Base-by-base conservation (phyloP, 768 basidiomycete species). In the Fibroporia radiculosa region DNA sequence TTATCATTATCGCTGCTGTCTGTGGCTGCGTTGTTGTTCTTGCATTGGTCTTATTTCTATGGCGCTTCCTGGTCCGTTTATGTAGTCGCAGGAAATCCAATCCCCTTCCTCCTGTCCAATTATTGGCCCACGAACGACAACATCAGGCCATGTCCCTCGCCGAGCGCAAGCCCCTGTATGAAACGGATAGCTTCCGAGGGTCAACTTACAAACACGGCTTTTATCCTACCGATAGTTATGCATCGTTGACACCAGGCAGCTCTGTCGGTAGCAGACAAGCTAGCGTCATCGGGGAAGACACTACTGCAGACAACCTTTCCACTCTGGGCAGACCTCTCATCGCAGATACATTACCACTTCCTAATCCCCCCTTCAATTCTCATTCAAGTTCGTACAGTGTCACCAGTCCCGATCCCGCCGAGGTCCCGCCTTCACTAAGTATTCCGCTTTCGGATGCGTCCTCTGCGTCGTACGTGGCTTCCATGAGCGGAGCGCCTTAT, bases 31-130 rank as follows among this genome's bases (percentile, higher is more conserved):
- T 78, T 47, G 73, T 63, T 26, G 62, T 64, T 28, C 44, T 73
- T 43, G 44, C 71, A 50, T 35, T 66, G 50, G 40, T 67, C 40
- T 36, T 73, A 47, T 48, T 69, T 45, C 51, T 74, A 36, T 59
- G 59, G 56, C 65, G 66, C 13, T 44, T 70, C 49, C 45, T 73
- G 42, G 63, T 64, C 29, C 65, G 66, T 35, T 52, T 40, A 13
- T 65, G 55, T 22, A 56, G 61, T 20, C 61, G 58, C 18, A 47
- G 56, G 14, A 54, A 58, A 22, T 56, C 68, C 1, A 64, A 58
- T 0, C 82, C 83, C 3, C 66, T 84, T 0, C 83, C 82, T 0
- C 82, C 79, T 12, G 68, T 77, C 10, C 82, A 83, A 50, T 75
- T 78, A 13, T 73, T 84, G 19, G 79, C 81, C 4, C 77, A 77